Evolutionary conservation across 306 rosid genomes (phyloP).

Genomic region (Prunus padus): DNA sequence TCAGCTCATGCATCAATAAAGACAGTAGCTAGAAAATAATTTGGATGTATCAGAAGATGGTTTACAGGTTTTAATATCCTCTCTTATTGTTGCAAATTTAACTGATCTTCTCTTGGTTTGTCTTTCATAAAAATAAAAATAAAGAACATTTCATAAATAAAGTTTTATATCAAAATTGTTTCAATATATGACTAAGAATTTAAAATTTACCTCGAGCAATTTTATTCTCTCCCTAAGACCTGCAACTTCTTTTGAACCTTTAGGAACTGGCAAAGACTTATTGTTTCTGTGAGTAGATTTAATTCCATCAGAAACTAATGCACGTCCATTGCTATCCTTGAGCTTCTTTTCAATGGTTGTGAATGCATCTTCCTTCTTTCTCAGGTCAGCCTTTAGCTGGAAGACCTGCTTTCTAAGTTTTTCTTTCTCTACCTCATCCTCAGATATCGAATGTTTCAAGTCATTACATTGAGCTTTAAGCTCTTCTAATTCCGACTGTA

Average conservation of each 20-base stretch:
- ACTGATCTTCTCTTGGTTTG: conserved; percentile 17
- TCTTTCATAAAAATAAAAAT: background rate
- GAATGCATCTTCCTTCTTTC: conserved; percentile 65
- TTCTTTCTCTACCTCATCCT: conserved; percentile 76
- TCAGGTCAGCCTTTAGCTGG: conserved; percentile 57
- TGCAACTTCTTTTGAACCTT: conserved; percentile 55
- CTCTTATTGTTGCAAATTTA: conserved; percentile 10
- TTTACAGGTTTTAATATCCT: background rate
- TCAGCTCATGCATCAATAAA: background rate
- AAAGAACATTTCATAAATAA: background rate
- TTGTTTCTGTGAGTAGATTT: conserved; percentile 43
- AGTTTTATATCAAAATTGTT: conserved; percentile 13
- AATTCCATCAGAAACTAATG: conserved; percentile 41
- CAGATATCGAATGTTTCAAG: conserved; percentile 47
- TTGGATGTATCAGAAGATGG: background rate
- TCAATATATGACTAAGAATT: conserved; percentile 13
- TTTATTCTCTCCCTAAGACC: conserved; percentile 68
- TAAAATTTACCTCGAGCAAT: conserved; percentile 73
- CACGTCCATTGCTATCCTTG: conserved; percentile 50
- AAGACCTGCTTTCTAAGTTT: conserved; percentile 61
- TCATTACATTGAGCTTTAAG: conserved; percentile 54
- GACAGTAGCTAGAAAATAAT: background rate
- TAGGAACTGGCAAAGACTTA: conserved; percentile 41
- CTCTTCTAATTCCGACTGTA: conserved; percentile 60
- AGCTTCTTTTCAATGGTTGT: conserved; percentile 53